These are phyloP conservation scores for Rutstroemia sp. DNA, from an alignment of 2,329 filamentous ascomycete species.

Conservation along the genomic window DNA sequence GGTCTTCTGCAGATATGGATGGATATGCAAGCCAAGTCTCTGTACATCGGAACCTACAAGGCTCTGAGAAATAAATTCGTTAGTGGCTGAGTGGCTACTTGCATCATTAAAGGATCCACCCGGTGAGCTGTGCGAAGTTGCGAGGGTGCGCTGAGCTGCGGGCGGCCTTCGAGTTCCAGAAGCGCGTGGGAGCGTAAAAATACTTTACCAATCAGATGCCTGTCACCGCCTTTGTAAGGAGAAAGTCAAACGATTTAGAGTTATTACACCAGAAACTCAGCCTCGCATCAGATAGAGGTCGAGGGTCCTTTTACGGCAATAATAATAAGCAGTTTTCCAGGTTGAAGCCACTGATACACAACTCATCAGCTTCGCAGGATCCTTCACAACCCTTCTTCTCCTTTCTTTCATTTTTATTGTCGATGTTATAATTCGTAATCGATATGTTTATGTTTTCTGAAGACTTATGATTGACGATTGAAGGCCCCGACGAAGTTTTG, in stretches of 20 bases:
- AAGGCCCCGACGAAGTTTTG: not conserved
- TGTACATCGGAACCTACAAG: not conserved
- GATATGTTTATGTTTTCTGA: conserved; percentile 1
- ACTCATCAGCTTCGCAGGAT: conserved; percentile 2
- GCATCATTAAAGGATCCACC: not conserved
- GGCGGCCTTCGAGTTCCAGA: too few relatives aligned
- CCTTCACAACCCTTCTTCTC: not conserved
- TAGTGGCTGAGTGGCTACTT: not conserved
- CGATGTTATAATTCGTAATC: not conserved
- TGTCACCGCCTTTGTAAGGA: conserved; percentile 2
- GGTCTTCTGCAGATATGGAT: not conserved
- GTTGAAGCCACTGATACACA: not conserved
- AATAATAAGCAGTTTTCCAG: not conserved
- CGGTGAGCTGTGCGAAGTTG: conserved; percentile 1
- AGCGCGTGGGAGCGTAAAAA: too few relatives aligned
- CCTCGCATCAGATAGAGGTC: not conserved
- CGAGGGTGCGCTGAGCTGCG: not conserved
- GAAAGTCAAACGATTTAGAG: not conserved
- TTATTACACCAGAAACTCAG: conserved; percentile 5
- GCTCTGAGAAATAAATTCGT: not conserved
- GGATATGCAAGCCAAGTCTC: too few relatives aligned
- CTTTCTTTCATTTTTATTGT: not conserved
- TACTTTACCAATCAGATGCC: not conserved
- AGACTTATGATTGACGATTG: conserved; percentile 2
- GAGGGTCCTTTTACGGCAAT: not conserved